Conservation (phyloP, 2,329 filamentous ascomycete species). For the Alternaria solani region DNA sequence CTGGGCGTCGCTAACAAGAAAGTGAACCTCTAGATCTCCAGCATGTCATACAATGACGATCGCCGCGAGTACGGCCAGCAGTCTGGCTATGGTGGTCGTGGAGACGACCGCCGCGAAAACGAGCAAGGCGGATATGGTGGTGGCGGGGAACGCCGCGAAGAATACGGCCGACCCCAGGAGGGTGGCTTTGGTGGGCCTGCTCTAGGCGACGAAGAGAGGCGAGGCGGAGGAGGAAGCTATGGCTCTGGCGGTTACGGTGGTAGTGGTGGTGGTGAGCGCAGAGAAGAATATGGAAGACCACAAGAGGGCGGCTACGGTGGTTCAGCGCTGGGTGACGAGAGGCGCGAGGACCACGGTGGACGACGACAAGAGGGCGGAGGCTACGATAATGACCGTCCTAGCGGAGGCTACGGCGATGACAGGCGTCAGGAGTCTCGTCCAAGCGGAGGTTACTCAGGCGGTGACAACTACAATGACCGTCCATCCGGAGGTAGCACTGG, state of each 20-base stretch:
- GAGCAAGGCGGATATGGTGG: slow-evolving; percentile 24
- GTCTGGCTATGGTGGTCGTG: slow-evolving; percentile 23
- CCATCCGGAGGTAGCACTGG: slow-evolving; percentile 30
- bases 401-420: slow-evolving; percentile 10
- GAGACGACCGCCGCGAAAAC: slow-evolving; percentile 24
- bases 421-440: slow-evolving; percentile 6
- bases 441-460: slow-evolving; percentile 4
- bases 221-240: slow-evolving; percentile 15
- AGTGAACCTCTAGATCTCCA: not conserved
- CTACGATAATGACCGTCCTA: slow-evolving; percentile 2
- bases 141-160: slow-evolving; percentile 27
- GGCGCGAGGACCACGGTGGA: slow-evolving; percentile 17
- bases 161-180: slow-evolving; percentile 26
- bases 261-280: slow-evolving; percentile 19
- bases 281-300: slow-evolving; percentile 20
- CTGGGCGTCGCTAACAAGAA: not conserved
- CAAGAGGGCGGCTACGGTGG: slow-evolving; percentile 14
- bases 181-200: slow-evolving; percentile 22
- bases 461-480: slow-evolving; percentile 25
- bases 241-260: slow-evolving; percentile 13
- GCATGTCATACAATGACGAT: slow-evolving; percentile 41
- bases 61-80: slow-evolving; percentile 22
- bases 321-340: slow-evolving; percentile 8
- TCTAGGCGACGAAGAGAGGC: slow-evolving; percentile 17
- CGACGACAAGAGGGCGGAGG: slow-evolving; percentile 19